Conservation (phyloP, 2,329 filamentous ascomycete genomes). For the Penicillium sp. region DNA sequence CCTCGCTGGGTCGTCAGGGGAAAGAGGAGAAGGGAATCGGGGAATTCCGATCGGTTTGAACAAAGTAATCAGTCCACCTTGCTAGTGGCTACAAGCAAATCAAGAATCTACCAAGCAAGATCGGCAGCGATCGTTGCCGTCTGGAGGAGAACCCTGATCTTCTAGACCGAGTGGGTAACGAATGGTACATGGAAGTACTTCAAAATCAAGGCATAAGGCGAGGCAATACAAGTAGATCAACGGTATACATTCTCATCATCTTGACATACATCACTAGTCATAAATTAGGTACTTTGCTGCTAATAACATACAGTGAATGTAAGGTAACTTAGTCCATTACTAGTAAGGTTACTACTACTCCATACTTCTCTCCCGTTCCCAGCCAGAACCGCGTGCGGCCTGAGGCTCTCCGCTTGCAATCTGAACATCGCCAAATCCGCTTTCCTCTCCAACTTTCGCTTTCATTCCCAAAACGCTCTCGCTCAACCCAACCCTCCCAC, state of each 20-base stretch:
- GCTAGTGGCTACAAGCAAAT: background rate
- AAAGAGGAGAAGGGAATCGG: background rate
- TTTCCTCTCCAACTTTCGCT: conserved; percentile 20
- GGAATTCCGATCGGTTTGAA: conserved; percentile 4
- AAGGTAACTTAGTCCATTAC: no score
- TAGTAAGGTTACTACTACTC: no score
- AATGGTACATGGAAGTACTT: conserved; percentile 3
- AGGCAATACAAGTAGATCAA: background rate
- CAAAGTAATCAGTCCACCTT: no score
- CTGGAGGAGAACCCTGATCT: background rate
- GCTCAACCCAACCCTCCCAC: conserved; percentile 10
- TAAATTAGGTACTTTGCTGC: no score
- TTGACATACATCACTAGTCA: background rate
- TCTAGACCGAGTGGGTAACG: background rate
- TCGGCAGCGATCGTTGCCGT: conserved; percentile 1
- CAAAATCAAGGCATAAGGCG: background rate
- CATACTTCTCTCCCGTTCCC: conserved; percentile 10
- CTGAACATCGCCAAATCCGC: conserved; percentile 13
- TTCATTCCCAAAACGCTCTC: conserved; percentile 13
- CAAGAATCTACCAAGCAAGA: conserved; percentile 2
- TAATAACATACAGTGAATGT: no score
- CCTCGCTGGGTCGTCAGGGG: conserved; percentile 8
- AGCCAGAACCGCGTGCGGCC: conserved; percentile 27
- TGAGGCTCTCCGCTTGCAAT: conserved; percentile 25
- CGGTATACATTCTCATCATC: conserved; percentile 3